Conservation (phyloP, 2,329 filamentous ascomycete species). For the Fusarium multiceps region DNA sequence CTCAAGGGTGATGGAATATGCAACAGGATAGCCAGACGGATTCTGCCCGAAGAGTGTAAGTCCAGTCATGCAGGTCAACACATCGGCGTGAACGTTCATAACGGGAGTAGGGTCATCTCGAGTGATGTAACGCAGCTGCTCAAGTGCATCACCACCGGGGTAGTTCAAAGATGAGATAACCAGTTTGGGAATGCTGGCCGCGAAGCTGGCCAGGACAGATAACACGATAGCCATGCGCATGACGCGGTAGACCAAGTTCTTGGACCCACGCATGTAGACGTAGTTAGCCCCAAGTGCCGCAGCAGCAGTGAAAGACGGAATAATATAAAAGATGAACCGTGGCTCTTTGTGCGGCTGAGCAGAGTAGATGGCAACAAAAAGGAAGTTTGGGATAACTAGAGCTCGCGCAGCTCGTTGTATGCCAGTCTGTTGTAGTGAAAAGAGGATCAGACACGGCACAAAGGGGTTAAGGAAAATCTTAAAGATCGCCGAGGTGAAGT, state of each 20-base stretch:
- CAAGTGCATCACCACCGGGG: slow-evolving; percentile 85
- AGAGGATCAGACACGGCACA: slow-evolving; percentile 65
- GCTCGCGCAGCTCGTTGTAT: slow-evolving; percentile 57
- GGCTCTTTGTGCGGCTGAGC: slow-evolving; percentile 95
- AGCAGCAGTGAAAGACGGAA: slow-evolving; percentile 82
- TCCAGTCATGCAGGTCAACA: slow-evolving; percentile 76
- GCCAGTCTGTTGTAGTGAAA: slow-evolving; percentile 62
- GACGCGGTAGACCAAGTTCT: slow-evolving; percentile 66
- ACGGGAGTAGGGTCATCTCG: slow-evolving; percentile 36
- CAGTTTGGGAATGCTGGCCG: slow-evolving; percentile 74
- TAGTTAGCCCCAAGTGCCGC: slow-evolving; percentile 79
- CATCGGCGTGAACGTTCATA: slow-evolving; percentile 69
- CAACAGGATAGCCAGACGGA: slow-evolving; percentile 51
- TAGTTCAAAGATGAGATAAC: slow-evolving; percentile 90
- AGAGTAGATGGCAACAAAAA: slow-evolving; percentile 85
- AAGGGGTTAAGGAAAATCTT: slow-evolving; percentile 86
- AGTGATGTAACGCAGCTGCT: slow-evolving; percentile 58
- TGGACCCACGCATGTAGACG: slow-evolving; percentile 72
- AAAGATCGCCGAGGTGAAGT: slow-evolving; percentile 84
- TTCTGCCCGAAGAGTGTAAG: slow-evolving; percentile 73
- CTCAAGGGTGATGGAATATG: slow-evolving; percentile 40
- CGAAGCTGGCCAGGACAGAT: slow-evolving; percentile 70
- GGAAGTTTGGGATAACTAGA: slow-evolving; percentile 72
- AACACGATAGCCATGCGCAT: slow-evolving; percentile 65
- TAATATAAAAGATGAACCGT: slow-evolving; percentile 90